Evolutionary conservation across 2,329 filamentous ascomycete species (phyloP), one percentile per base, ranked within the genome.

Genomic region (Colletotrichum sansevieriae): DNA sequence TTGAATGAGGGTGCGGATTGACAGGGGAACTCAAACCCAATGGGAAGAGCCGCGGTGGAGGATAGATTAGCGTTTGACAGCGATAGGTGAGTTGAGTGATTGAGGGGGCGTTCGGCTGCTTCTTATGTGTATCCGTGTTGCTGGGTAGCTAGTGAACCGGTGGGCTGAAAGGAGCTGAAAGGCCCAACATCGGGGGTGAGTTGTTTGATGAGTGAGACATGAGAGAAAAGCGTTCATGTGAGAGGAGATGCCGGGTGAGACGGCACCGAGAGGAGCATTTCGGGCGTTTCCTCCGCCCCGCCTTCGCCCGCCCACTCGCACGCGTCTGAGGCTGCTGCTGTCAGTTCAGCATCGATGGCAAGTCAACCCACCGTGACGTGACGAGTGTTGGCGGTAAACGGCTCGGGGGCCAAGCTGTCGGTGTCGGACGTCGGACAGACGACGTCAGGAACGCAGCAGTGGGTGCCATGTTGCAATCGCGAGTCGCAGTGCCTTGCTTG

Each of bases 361-460:
- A 62, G 47, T 35, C 47, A 37, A 60, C 44, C 54, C 41, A 46
- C 60, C 46, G 54, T 65, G 65, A 60, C 46, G 54, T 65, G 65
- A 56, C 62, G 47, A 63, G 7, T 13, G 33, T 54, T 18, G 51
- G 35, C 65, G 62, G 65, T 18, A 56, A 47, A 60, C 54, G 65
- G 65, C 55, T 56, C 6, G 20, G 29, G 13, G 43, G 65, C 65
- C 62, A 65, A 68, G 65, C 29, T 41, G 62, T 33, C 65, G 55
- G 62, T 37, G 33, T 41, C n/a, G n/a, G n/a, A n/a, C n/a, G n/a
- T n/a, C n/a, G n/a, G n/a, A n/a, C n/a, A n/a, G n/a, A n/a, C 37
- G 65, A 55, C 65, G 65, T 60, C 62, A 68, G 62, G 47, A 68
- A 68, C 65, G 20, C 29, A 33, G 65, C 33, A 25, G 59, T 25